phyloP scores from a whole-genome alignment of 179 eudicot species.

The Carnegiea gigantea region DNA sequence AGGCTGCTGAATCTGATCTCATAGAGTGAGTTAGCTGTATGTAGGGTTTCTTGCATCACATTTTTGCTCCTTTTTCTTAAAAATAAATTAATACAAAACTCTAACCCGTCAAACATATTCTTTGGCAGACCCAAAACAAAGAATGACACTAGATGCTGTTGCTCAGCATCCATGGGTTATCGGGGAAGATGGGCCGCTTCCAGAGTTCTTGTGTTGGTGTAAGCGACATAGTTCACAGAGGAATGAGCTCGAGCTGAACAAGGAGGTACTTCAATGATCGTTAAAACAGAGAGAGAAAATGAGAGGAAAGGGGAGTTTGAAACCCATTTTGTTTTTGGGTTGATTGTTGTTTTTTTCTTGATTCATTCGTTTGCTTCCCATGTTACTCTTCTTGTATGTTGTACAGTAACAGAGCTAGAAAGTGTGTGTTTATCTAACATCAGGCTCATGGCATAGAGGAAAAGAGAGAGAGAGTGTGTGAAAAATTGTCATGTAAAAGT shows the following conservation, averaged over 20 bases:
- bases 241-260: conserved; percentile 29
- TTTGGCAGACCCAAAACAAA: conserved; percentile 62
- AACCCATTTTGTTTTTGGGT: conserved; percentile 5
- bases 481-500: background rate
- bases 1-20: background rate
- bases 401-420: conserved; percentile 33
- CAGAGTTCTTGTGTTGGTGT: conserved; percentile 84
- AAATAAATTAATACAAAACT: background rate
- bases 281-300: background rate
- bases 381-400: conserved; percentile 25
- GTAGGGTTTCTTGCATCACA: background rate
- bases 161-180: conserved; percentile 81
- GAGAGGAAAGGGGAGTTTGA: conserved; percentile 12
- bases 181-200: conserved; percentile 72
- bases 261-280: conserved; percentile 7
- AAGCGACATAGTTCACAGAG: conserved; percentile 43
- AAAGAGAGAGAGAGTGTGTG: background rate
- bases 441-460: conserved; percentile 3
- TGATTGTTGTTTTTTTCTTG: background rate
- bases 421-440: conserved; percentile 19
- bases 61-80: background rate
- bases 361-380: background rate
- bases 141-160: conserved; percentile 64
- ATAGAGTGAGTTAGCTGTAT: background rate
- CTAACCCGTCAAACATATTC: conserved; percentile 6